Base-by-base conservation (phyloP, 139 green algal species). In the Auxenochlorella pyrenoidosa region DNA sequence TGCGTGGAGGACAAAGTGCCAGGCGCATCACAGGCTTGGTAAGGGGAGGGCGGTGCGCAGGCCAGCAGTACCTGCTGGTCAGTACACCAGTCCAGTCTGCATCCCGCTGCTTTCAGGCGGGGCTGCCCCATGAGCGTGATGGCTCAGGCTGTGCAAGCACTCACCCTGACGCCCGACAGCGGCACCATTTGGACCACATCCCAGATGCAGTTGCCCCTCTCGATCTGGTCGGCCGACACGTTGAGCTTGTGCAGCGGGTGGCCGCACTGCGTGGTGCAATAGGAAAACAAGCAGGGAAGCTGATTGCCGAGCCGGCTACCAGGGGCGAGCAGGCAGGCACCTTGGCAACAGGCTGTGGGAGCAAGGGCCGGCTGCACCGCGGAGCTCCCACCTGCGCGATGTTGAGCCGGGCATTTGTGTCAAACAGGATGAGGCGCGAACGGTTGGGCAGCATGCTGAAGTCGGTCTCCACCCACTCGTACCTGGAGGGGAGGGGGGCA, bases 381-480 rank as follows among this genome's bases (percentile, higher is more conserved):
- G 19, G 70, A 38, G 34, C 2, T 13, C 81, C 81, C 63, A 86
- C 84, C 73, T 88, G 84, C 36, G n/a, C n/a, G 18, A 88, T 70
- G 58, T 15, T 36, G n/a, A 88, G 84, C 28, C 32, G 38, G 30
- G 54, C 58, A 16, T 13, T 36, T 3, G 43, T 28, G 58, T 83
- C 40, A 21, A 88, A 88, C 8, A 83, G 38, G 22, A 54, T 18
- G 40, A 65, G 58, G 36, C 72, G 41, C 15, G 32, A 66, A 12
- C 59, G 40, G 84, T 83, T 83, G 13, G 73, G 72, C 54, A 47
- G 43, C 51, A 81, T 63, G 30, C 32, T 30, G 28, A 88, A 44
- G 32, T 95, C 92, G 86, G 91, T 92, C 89, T 97, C 93, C 75
- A 90, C 75, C 93, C 93, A 97, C 76, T 95, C 92, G 22, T 87